Evolutionary conservation across 2,329 filamentous ascomycete genomes (phyloP), one percentile per base, ranked within the genome.

Genomic region (Fusarium piperis): DNA sequence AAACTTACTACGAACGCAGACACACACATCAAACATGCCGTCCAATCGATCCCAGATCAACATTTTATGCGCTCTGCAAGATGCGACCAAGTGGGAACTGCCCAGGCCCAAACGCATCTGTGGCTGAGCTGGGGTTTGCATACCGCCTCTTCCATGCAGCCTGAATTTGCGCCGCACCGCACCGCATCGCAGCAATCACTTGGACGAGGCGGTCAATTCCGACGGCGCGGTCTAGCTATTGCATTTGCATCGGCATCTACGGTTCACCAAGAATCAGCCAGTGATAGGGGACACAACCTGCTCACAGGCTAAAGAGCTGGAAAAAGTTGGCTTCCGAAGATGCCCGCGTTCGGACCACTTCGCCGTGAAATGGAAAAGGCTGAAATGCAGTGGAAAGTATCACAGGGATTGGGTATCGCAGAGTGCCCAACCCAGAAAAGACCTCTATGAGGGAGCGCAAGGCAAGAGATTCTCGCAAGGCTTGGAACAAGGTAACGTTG

Each of bases 131-230:
- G 59, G 64, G 52, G 63, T 53, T 57, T 69, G 64, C 65, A 71
- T 70, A 75, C 65, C 73, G 73, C 73, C 59, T 65, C 65, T 73
- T 62, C 58, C 39, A 72, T 71, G 67, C 65, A 72, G 58, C 62
- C 41, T 35, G 46, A 46, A 39, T 46, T 35, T 51, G n/a, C 13
- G 39, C n/a, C n/a, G 23, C 23, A 23, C 32, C 20, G 36, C 59
- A 56, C 38, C 33, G 36, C 59, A 51, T 35, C 44, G 30, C 57
- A 65, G 51, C 38, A 73, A 72, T 65, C 57, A 65, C 32, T 41
- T 56, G 16, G 46, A 62, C 33, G 67, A 62, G 33, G 64, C 60
- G 59, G 66, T 73, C 62, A 52, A 35, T 46, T 18, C 36, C 36
- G 36, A 6, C 36, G 28, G 10, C 36, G 13, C 57, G 30, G 23